Evolutionary conservation across 2,329 filamentous ascomycete genomes (phyloP).

Genomic region (Aureobasidium musti): DNA sequence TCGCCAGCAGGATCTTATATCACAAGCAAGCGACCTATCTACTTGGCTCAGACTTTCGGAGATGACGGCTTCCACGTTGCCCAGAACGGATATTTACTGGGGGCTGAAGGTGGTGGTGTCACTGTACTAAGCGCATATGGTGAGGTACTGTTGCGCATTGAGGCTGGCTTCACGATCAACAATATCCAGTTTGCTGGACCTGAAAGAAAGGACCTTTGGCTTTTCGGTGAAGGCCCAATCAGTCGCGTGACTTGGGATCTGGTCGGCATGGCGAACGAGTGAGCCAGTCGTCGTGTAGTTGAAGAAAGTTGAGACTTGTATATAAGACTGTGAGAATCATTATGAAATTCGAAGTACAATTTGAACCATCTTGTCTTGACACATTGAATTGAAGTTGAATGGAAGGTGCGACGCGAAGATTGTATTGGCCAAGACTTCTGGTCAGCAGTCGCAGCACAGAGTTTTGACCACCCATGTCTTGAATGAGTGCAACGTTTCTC

Average conservation of each 20-base stretch:
- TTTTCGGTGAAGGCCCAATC: slow-evolving; percentile 33
- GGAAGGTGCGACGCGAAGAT: neutral
- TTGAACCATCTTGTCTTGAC: no score
- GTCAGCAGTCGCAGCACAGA: neutral
- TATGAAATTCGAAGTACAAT: neutral
- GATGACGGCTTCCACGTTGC: slow-evolving; percentile 34
- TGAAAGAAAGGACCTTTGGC: slow-evolving; percentile 32
- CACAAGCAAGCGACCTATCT: slow-evolving; percentile 33
- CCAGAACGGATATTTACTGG: slow-evolving; percentile 33
- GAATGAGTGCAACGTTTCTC: neutral
- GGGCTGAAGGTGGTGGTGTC: slow-evolving; percentile 33
- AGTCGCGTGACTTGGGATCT: slow-evolving; percentile 27
- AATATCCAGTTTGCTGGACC: slow-evolving; percentile 34
- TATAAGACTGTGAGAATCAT: neutral
- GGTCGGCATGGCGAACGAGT: slow-evolving; percentile 10
- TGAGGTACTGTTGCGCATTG: slow-evolving; percentile 33
- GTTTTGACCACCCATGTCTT: neutral
- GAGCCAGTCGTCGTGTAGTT: neutral
- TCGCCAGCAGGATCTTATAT: slow-evolving; percentile 32
- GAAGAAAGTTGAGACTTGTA: no score
- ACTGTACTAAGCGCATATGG: slow-evolving; percentile 33
- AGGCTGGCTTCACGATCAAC: slow-evolving; percentile 32
- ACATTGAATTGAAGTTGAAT: no score
- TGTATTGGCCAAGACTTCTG: neutral
- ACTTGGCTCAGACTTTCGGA: slow-evolving; percentile 31